phyloP scores from a whole-genome alignment of 1,284 basidiomycete species.

The Entoloma clypeatum region DNA sequence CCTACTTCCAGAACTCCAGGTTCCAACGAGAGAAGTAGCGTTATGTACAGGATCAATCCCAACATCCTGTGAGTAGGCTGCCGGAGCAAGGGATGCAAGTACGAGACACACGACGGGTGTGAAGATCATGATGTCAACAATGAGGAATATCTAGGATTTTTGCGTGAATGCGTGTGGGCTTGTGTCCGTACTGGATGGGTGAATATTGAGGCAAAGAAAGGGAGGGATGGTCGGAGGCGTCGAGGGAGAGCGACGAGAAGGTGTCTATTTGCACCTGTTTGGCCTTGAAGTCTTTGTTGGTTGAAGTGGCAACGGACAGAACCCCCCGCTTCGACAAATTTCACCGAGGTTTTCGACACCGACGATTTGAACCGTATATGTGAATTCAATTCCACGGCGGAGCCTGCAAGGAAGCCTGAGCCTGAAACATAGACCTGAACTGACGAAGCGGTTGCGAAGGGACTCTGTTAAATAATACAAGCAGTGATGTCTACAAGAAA shows the following conservation, averaged over 20 bases:
- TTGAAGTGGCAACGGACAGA: constrained; percentile 1
- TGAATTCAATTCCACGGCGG: too few relatives aligned
- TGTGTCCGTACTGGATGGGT: constrained; percentile 6
- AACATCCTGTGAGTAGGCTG: constrained; percentile 35
- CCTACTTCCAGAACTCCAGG: constrained; percentile 80
- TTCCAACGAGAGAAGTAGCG: constrained; percentile 66
- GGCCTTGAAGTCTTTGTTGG: constrained; percentile 23
- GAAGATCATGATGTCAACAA: constrained; percentile 33
- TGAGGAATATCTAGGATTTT: constrained; percentile 13
- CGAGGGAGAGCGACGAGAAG: constrained; percentile 13
- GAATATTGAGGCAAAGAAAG: constrained; percentile 15
- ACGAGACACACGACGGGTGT: constrained; percentile 34
- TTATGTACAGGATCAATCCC: constrained; percentile 43
- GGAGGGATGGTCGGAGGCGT: constrained; percentile 22
- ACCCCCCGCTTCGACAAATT: too few relatives aligned
- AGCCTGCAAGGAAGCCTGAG: too few relatives aligned
- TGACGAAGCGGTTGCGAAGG: too few relatives aligned
- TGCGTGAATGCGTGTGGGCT: constrained; percentile 2
- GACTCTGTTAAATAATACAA: too few relatives aligned
- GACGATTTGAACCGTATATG: too few relatives aligned
- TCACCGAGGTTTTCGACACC: too few relatives aligned
- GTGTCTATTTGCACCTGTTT: constrained; percentile 32
- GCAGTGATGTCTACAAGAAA: too few relatives aligned
- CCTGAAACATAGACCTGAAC: too few relatives aligned
- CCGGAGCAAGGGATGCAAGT: constrained; percentile 40